Base-by-base conservation (phyloP, 768 basidiomycete genomes). In the Amanita muscaria region DNA sequence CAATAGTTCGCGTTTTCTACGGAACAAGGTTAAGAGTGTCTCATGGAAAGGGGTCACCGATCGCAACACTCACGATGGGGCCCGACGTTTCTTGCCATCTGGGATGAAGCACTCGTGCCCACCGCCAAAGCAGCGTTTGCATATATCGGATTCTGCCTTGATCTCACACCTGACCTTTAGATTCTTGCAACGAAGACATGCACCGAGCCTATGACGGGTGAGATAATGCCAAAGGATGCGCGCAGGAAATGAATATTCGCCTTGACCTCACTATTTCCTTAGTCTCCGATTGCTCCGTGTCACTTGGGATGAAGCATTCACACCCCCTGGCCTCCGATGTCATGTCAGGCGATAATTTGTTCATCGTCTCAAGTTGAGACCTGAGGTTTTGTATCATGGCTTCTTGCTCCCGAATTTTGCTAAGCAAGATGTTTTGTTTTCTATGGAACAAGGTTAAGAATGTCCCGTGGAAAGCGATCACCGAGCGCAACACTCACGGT, bases 1-100 rank as follows among this genome's bases (percentile, higher is more conserved):
- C n/a, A 89, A 69, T 52, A 81, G 70, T 55, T 88, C 87, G 11
- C 87, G 82, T 70, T 88, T 88, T 31, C 86, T 89, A 48, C 16
- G 44, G 33, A 43, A 49, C 21, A n/a, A n/a, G 44, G 49, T n/a
- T 49, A 25, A 22, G 47, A 40, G 9, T n/a, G 22, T 24, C 23
- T 23, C 30, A 24, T 30, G 15, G 16, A 11, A 24, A n/a, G n/a
- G n/a, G n/a, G n/a, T n/a, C n/a, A n/a, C n/a, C 39, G 7, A 19
- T 8, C 12, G 12, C 10, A 34, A 16, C 18, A 64, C 82, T 59
- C 62, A 88, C 86, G 83, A 86, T 42, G 87, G 86, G 3, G 80
- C 73, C 36, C 80, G 70, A 46, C 86, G 80, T 55, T 84, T 83
- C 62, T 86, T 88, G 49, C 83, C 72, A n/a, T 84, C 86, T n/a